Base-by-base conservation (phyloP, 805 yeast genomes). In the Nakazawaea wyomingensis region DNA sequence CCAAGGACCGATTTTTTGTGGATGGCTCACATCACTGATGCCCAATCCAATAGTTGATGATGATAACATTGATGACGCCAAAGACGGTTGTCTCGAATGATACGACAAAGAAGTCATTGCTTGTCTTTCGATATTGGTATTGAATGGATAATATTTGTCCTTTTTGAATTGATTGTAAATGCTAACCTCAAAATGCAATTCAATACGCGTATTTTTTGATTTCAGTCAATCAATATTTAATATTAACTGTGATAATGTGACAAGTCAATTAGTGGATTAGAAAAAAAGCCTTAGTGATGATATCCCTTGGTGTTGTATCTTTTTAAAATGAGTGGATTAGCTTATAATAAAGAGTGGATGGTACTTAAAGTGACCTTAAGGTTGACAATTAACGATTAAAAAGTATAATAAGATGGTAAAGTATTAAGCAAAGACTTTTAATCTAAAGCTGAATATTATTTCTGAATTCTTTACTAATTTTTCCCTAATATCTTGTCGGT, bases 1-100 rank as follows among this genome's bases (percentile, higher is more conserved):
- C 95, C 95, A 85, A 13, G 95, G 95, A 1, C 95, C 95, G 19
- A 85, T 82, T 47, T 56, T 68, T 50, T 62, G 70, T 18, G 64
- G 81, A 62, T 57, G 80, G 53, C 56, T 58, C 60, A 5, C 65
- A 60, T 7, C 40, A 24, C 54, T 49, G 30, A 57, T 57, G 21
- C 61, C 61, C 22, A 57, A 47, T 3, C 60, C 74, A 42, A 65
- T 54, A 16, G 69, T 64, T 18, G 74, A 64, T 16, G 68, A 57
- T 13, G 78, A 69, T 47, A 72, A 64, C 52, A 73, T 60, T 34
- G 82, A 72, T 31, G 84, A 76, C 18, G 80, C 74, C 48, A 76
- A 68, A 16, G 84, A 78, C 19, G 75, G 74, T 57, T 76, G 83
- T 64, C 85, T 76, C 30, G 82, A 71, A 51, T 72, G 77, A 41